phyloP scores from a whole-genome alignment of 768 basidiomycete species.

The Collybiopsis luxurians region DNA sequence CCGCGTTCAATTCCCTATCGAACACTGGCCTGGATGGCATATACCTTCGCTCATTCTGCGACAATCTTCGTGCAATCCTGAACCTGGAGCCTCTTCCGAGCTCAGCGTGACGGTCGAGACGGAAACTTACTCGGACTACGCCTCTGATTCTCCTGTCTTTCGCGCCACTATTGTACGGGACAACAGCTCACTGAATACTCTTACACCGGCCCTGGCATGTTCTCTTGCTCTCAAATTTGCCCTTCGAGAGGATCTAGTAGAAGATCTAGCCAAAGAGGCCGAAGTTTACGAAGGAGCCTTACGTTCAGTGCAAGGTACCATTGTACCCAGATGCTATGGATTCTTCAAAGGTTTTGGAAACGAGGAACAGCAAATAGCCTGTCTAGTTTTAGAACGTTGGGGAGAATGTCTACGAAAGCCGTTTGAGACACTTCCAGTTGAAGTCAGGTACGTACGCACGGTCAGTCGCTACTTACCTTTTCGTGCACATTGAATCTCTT shows the following conservation, averaged over 20 bases:
- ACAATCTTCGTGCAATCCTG: conserved; percentile 13
- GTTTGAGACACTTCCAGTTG: conserved; percentile 25
- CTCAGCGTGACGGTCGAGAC: conserved; percentile 29
- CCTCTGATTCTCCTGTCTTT: conserved; percentile 37
- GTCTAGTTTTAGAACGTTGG: conserved; percentile 35
- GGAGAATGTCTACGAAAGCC: conserved; percentile 31
- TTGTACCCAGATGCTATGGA: conserved; percentile 32
- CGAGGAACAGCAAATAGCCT: conserved; percentile 32
- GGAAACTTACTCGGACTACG: conserved; percentile 28
- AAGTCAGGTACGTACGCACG: conserved; percentile 29
- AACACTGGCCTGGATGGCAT: conserved; percentile 34
- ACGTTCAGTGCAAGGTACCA: conserved; percentile 28
- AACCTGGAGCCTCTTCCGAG: conserved; percentile 8
- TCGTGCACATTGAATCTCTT: no score
- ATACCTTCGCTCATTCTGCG: conserved; percentile 26
- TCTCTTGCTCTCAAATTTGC: conserved; percentile 31
- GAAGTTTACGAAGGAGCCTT: conserved; percentile 29
- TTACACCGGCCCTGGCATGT: no score
- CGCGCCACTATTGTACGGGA: conserved; percentile 19
- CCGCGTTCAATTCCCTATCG: conserved; percentile 28
- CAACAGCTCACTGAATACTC: no score
- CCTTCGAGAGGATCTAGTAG: conserved; percentile 34
- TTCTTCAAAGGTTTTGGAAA: conserved; percentile 29
- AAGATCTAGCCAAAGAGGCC: conserved; percentile 31
- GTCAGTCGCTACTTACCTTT: no score